Percentiles rank a stretch among this genome's conserved stretches.
These are phyloP conservation scores for Phytophthora colocasiae DNA, from an alignment of 352 stramenopile genomes.

Conservation along the genomic window DNA sequence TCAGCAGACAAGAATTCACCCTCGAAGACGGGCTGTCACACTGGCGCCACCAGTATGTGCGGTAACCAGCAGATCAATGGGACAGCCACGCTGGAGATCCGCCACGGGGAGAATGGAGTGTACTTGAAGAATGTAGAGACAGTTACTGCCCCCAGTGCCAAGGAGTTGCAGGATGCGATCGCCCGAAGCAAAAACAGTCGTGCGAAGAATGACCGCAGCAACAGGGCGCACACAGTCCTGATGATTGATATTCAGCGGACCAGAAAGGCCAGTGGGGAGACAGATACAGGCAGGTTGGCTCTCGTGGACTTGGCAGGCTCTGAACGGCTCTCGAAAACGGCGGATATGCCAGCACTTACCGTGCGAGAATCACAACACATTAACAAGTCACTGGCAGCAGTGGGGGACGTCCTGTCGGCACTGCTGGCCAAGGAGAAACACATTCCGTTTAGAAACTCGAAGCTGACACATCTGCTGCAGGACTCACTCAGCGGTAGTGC, in stretches of 20 bases:
- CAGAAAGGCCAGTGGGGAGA: conserved; percentile 51
- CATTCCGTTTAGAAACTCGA: conserved; percentile 86
- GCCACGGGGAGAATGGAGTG: conserved; percentile 69
- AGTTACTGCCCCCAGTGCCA: conserved; percentile 36
- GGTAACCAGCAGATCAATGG: conserved; percentile 21
- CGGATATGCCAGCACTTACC: conserved; percentile 41
- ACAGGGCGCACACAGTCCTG: conserved; percentile 66
- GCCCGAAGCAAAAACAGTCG: conserved; percentile 45
- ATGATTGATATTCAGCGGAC: conserved; percentile 63
- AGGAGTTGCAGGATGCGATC: conserved; percentile 52
- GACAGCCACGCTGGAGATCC: conserved; percentile 65
- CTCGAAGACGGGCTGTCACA: conserved; percentile 62
- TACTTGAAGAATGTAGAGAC: conserved; percentile 76
- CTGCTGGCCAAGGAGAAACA: conserved; percentile 82
- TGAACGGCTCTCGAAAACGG: conserved; percentile 65
- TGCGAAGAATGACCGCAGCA: conserved; percentile 51
- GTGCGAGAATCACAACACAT: conserved; percentile 82
- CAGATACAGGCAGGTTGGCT: conserved; percentile 54
- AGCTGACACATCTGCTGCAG: conserved; percentile 87
- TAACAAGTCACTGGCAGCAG: conserved; percentile 80
- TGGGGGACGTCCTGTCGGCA: conserved; percentile 76
- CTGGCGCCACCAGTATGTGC: conserved; percentile 43
- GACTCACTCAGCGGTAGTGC: conserved; percentile 60
- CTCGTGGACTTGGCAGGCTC: conserved; percentile 86
- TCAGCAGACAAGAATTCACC: conserved; percentile 34